These are phyloP conservation scores for Diplodia mutila DNA, from an alignment of 2,329 filamentous ascomycete species.

Conservation along the genomic window DNA sequence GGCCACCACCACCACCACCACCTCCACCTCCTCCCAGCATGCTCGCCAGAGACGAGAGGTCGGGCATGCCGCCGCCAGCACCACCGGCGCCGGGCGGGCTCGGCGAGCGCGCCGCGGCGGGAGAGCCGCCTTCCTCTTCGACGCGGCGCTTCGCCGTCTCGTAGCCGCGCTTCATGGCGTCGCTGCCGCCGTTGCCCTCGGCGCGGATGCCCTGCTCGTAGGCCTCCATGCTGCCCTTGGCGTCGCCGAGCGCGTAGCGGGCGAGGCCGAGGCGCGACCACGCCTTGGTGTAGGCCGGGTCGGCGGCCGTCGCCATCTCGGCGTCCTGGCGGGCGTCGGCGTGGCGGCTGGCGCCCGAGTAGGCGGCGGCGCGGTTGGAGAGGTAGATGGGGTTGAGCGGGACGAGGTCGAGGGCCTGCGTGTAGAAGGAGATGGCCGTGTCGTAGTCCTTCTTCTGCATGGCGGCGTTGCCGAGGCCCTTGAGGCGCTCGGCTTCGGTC, in stretches of 20 bases:
- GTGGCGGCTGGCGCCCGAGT: constrained; percentile 84
- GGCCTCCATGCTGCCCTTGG: constrained; percentile 89
- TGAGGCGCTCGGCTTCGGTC: constrained; percentile 83
- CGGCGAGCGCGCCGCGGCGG: constrained; percentile 30
- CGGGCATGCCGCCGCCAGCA: constrained; percentile 49
- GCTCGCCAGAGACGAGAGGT: constrained; percentile 45
- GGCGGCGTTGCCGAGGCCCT: constrained; percentile 88
- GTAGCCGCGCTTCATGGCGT: constrained; percentile 95
- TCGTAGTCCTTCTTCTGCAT: constrained; percentile 94
- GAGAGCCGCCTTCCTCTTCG: constrained; percentile 68
- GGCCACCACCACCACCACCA: constrained; percentile 62
- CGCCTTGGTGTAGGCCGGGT: constrained; percentile 94
- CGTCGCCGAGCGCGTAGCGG: constrained; percentile 87
- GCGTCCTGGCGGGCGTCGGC: constrained; percentile 83
- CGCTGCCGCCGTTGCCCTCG: constrained; percentile 90
- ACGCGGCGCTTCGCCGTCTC: constrained; percentile 90
- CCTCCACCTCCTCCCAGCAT: constrained; percentile 63
- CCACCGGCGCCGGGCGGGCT: constrained; percentile 38
- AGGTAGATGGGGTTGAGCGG: constrained; percentile 94
- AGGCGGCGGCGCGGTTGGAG: constrained; percentile 93
- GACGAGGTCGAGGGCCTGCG: constrained; percentile 77
- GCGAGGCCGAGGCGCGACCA: constrained; percentile 94
- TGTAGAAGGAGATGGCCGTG: constrained; percentile 82
- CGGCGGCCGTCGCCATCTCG: constrained; percentile 83
- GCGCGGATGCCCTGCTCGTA: constrained; percentile 91